Conservation (phyloP, 1,284 basidiomycete species). For the Tremellales sp. region DNA sequence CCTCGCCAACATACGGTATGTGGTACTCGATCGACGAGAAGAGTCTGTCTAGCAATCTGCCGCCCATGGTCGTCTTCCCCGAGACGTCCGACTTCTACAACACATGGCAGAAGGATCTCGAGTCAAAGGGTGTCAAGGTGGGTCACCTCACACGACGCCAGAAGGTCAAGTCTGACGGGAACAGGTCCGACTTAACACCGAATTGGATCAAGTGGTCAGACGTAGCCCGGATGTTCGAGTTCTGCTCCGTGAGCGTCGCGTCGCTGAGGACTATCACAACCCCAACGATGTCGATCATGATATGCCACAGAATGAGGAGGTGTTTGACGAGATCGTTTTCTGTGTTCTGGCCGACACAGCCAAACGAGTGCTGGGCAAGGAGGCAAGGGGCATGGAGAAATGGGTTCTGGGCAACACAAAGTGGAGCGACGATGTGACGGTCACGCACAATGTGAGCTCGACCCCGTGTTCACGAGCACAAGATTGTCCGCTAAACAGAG, state of each 20-base stretch:
- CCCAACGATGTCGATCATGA: constrained; percentile 39
- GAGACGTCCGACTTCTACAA: constrained; percentile 47
- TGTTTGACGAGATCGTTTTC: constrained; percentile 62
- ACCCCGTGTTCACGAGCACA: not conserved
- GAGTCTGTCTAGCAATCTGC: constrained; percentile 44
- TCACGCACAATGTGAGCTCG: constrained; percentile 36
- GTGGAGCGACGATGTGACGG: constrained; percentile 46
- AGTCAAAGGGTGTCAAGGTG: constrained; percentile 43
- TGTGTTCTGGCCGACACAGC: constrained; percentile 59
- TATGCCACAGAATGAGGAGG: constrained; percentile 47
- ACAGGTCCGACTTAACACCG: constrained; percentile 47
- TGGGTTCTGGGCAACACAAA: constrained; percentile 60
- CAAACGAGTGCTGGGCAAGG: constrained; percentile 56
- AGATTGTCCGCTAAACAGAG: not conserved
- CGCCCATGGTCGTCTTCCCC: constrained; percentile 52
- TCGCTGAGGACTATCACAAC: constrained; percentile 44
- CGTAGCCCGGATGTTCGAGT: constrained; percentile 41
- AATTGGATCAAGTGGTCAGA: constrained; percentile 35
- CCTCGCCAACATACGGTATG: constrained; percentile 50
- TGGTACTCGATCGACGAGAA: constrained; percentile 49
- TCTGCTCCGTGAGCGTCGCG: constrained; percentile 31
- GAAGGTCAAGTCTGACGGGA: too few species aligned
- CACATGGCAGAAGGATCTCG: constrained; percentile 44
- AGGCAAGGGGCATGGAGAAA: constrained; percentile 58
- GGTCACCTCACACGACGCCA: too few species aligned